Conservation (phyloP, 2,329 filamentous ascomycete genomes). For the Neofusicoccum ribis region DNA sequence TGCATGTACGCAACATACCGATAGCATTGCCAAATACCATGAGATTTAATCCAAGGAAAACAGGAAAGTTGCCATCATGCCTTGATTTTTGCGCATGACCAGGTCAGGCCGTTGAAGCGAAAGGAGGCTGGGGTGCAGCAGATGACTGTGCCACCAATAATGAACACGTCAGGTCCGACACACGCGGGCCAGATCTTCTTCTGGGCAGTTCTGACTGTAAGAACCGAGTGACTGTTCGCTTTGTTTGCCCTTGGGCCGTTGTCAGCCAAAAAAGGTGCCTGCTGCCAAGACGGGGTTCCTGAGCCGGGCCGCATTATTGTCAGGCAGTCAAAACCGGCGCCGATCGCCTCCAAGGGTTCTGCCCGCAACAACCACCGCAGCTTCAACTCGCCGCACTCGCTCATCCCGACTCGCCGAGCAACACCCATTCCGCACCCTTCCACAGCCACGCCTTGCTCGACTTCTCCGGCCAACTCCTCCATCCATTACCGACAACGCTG, state of each 20-base stretch:
- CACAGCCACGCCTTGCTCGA: background rate
- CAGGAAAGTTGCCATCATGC: too few relatives aligned
- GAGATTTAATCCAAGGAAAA: too few relatives aligned
- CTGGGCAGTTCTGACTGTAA: background rate
- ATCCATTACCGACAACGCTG: background rate
- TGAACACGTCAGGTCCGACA: background rate
- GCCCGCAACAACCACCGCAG: slow-evolving; percentile 8
- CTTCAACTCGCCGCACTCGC: background rate
- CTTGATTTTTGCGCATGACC: background rate
- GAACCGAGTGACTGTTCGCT: background rate
- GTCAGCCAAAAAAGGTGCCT: too few relatives aligned
- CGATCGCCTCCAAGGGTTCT: slow-evolving; percentile 13
- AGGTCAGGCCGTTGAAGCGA: background rate
- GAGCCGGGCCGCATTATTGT: slow-evolving; percentile 4
- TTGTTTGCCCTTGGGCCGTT: background rate
- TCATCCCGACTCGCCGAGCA: background rate
- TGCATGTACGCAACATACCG: too few relatives aligned
- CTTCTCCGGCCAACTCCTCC: background rate
- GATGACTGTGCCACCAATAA: background rate
- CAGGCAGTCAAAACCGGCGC: slow-evolving; percentile 4
- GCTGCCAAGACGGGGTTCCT: background rate
- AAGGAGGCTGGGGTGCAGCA: background rate
- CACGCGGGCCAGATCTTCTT: background rate
- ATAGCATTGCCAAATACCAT: too few relatives aligned
- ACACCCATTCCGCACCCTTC: background rate